These are phyloP conservation scores for Hyphopichia khmerensis DNA, from an alignment of 1,139 yeast species.

Conservation along the genomic window DNA sequence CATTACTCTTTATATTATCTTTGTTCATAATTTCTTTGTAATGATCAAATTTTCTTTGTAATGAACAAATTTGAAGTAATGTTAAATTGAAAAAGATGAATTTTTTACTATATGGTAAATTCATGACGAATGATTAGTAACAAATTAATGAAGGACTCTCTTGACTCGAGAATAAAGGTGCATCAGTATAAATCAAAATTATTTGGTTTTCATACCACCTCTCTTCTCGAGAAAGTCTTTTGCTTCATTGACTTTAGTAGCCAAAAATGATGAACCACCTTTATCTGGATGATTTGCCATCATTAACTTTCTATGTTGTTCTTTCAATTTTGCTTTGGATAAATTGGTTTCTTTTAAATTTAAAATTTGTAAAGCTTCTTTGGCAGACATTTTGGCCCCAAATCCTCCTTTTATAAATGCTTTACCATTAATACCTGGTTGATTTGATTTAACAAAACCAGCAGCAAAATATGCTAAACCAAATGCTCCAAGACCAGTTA, in stretches of 20 bases:
- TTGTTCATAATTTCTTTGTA: too few species aligned
- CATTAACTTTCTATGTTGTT: constrained; percentile 80
- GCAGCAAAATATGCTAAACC: constrained; percentile 65
- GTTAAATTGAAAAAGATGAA: too few species aligned
- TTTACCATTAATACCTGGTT: constrained; percentile 71
- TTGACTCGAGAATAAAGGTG: too few species aligned
- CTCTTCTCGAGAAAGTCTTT: constrained; percentile 89
- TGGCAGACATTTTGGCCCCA: constrained; percentile 84
- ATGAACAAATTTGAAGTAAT: too few species aligned
- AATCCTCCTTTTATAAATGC: constrained; percentile 85
- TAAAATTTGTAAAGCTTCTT: constrained; percentile 86
- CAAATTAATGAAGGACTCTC: too few species aligned
- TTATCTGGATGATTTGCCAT: constrained; percentile 98
- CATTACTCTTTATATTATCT: too few species aligned
- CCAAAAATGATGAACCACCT: constrained; percentile 93
- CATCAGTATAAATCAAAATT: constrained; percentile 6
- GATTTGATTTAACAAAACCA: constrained; percentile 66
- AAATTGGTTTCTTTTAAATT: constrained; percentile 79
- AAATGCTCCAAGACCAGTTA: constrained; percentile 70
- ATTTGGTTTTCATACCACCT: constrained; percentile 55
- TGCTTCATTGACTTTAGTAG: constrained; percentile 96
- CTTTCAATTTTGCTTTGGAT: constrained; percentile 77
- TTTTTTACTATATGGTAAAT: too few species aligned
- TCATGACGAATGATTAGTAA: too few species aligned
- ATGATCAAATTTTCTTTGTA: too few species aligned